Conservation (phyloP, 495 filamentous ascomycete genomes). For the Xylaria flabelliformis region DNA sequence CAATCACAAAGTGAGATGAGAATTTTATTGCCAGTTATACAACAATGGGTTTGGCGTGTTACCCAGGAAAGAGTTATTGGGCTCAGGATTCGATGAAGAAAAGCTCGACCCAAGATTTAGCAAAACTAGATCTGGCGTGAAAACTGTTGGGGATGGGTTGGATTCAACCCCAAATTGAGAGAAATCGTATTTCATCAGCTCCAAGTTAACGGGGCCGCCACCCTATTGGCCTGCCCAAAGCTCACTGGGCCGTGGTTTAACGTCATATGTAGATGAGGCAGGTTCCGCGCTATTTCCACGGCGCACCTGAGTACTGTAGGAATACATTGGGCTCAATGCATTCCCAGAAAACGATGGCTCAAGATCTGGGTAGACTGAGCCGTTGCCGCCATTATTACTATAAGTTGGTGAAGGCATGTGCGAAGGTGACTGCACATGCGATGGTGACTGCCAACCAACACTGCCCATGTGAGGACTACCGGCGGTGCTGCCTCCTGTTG, state of each 20-base stretch:
- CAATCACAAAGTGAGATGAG: not conserved
- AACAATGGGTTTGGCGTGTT: not conserved
- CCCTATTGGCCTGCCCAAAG: slow-evolving; percentile 44
- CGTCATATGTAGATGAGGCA: slow-evolving; percentile 65
- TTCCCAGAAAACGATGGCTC: slow-evolving; percentile 60
- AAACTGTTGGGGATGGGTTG: not conserved
- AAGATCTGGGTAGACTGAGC: slow-evolving; percentile 75
- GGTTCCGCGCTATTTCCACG: slow-evolving; percentile 76
- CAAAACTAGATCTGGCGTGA: not conserved
- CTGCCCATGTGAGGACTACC: slow-evolving; percentile 78
- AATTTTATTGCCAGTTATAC: not conserved
- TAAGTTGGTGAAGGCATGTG: slow-evolving; percentile 71
- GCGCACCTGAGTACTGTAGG: slow-evolving; percentile 70
- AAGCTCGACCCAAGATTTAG: not conserved
- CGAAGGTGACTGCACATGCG: slow-evolving; percentile 70
- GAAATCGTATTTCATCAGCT: slow-evolving; percentile 19
- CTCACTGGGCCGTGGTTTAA: slow-evolving; percentile 55
- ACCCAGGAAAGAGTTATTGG: not conserved
- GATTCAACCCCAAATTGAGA: not conserved
- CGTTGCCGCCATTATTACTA: slow-evolving; percentile 54
- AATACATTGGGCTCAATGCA: slow-evolving; percentile 66
- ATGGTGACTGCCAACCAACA: slow-evolving; percentile 76
- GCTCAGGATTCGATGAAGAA: not conserved
- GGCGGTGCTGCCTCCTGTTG: slow-evolving; percentile 63
- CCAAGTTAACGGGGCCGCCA: slow-evolving; percentile 27